Evolutionary conservation across 1,139 yeast genomes (phyloP).

Genomic region (Geotrichum siamense): DNA sequence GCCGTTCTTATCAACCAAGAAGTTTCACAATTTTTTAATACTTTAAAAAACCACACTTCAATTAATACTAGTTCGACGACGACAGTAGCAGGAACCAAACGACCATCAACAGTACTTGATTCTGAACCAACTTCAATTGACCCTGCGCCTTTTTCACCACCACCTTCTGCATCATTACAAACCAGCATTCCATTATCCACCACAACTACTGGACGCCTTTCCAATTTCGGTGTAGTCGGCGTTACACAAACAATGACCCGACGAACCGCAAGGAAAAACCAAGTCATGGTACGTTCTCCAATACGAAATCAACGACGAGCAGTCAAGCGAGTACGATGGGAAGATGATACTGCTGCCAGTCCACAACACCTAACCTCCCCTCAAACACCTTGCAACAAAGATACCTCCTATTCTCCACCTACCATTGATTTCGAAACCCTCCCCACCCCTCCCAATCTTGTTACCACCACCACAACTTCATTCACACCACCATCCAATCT

Average conservation of each 20-base stretch:
- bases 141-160: too few species aligned
- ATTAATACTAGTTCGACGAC: background rate
- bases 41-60: background rate
- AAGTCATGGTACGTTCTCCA: conserved; percentile 22
- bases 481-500: conserved; percentile 2
- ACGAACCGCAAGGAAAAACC: conserved; percentile 10
- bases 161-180: background rate
- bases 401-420: background rate
- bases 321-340: conserved; percentile 29
- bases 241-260: background rate
- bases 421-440: conserved; percentile 5
- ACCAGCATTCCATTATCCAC: background rate
- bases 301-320: conserved; percentile 21
- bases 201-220: background rate
- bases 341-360: conserved; percentile 25
- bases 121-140: background rate
- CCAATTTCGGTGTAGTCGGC: conserved; percentile 4
- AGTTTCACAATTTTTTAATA: background rate
- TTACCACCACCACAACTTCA: background rate
- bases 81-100: background rate
- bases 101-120: background rate
- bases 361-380: conserved; percentile 8
- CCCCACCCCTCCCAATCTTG: conserved; percentile 8
- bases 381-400: conserved; percentile 4
- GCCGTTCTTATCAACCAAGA: background rate